Evolutionary conservation across 2,329 filamentous ascomycete genomes (phyloP), one percentile per base, ranked within the genome.

Genomic region (Trichophyton simii): DNA sequence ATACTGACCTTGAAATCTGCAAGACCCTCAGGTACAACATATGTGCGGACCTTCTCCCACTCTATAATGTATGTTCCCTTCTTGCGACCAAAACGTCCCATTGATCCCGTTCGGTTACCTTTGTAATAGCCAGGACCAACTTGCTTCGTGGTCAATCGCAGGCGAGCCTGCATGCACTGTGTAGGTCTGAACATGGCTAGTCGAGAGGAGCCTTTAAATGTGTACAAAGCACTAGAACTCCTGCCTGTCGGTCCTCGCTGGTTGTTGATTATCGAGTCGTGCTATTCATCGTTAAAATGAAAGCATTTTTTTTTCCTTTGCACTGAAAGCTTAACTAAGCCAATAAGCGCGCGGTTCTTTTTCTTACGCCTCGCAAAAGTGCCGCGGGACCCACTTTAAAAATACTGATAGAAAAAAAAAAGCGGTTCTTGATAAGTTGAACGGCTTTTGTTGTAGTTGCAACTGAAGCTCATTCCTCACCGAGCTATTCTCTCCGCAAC

Each of bases 101-200:
- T 91, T 48, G 88, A 85, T 1, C 94, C 94, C 0, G 90, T 87
- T 55, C 91, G 82, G 69, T 88, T 96, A 72, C 94, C 94, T 81
- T 97, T 97, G 84, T 99, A 99, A 83, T 87, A 99, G 67, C 91
- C 92, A 72, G 90, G 89, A 73, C 87, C 88, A 72, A 92, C 87
- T 76, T 94, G 87, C 78, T 99, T 99, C 67, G 92, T 95, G 11
- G 89, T 96, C 70, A 99, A 83, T 71, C 92, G 90, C 75, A 90
- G 82, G 62, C 83, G 82, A 72, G 84, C 79, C 68, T 82, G 81
- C 69, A 95, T 85, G 38, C 74, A 71, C 60, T 72, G 68, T 44
- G 77, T 73, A 41, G 77, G 74, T 66, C 75, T 77, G 64, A 78
- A 74, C 73, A 76, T 76, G 50, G 63, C 71, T 63, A 57, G 55